Percentiles rank a stretch among this genome's conserved stretches.
Conservation (phyloP, 495 filamentous ascomycete species). For the Aspergillus affinis region DNA sequence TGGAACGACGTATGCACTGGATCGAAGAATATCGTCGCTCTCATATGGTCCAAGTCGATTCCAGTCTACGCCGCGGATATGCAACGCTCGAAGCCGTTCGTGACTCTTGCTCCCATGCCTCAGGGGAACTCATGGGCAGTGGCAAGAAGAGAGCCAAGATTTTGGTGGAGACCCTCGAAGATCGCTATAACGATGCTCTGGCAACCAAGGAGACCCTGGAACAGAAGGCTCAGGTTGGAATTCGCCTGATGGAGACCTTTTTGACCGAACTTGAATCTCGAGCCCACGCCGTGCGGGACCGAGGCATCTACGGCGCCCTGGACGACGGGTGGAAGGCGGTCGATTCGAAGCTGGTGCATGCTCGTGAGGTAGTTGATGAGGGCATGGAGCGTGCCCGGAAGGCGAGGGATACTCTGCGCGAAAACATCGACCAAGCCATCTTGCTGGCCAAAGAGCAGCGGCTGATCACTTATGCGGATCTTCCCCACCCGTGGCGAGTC, state of each 20-base stretch:
- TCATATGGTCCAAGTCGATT: conserved; percentile 75
- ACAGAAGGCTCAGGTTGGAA: conserved; percentile 83
- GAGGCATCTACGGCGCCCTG: conserved; percentile 55
- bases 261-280: conserved; percentile 79
- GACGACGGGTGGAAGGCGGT: conserved; percentile 70
- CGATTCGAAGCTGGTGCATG: conserved; percentile 73
- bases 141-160: conserved; percentile 81
- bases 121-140: conserved; percentile 84
- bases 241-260: conserved; percentile 81
- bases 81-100: conserved; percentile 82
- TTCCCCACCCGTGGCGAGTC: conserved; percentile 89
- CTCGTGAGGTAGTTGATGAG: conserved; percentile 77
- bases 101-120: conserved; percentile 84
- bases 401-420: conserved; percentile 72
- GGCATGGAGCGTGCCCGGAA: conserved; percentile 75
- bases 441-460: conserved; percentile 75
- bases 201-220: conserved; percentile 82
- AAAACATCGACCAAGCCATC: conserved; percentile 80
- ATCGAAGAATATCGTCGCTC: conserved; percentile 86
- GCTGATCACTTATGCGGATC: conserved; percentile 82
- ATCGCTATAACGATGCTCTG: conserved; percentile 83
- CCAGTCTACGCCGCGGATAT: conserved; percentile 78
- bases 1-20: conserved; percentile 83
- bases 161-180: conserved; percentile 92
- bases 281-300: conserved; percentile 72